phyloP scores from a whole-genome alignment of 768 basidiomycete genomes.

The Rhizopogon vulgaris region DNA sequence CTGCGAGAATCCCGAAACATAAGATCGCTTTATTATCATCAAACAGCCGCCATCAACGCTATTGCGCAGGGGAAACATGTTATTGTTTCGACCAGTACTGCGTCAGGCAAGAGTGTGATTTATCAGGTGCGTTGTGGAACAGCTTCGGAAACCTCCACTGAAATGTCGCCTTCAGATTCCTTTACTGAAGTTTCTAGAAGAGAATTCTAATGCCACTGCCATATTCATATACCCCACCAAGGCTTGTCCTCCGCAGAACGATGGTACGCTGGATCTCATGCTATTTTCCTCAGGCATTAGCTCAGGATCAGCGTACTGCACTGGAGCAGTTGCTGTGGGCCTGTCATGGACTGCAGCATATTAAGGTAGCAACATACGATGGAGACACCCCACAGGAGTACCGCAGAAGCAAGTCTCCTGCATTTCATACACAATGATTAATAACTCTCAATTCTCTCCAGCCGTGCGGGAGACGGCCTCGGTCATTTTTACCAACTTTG shows the following conservation, averaged over 20 bases:
- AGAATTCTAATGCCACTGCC: conserved; percentile 55
- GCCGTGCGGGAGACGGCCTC: conserved; percentile 69
- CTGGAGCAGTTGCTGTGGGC: conserved; percentile 59
- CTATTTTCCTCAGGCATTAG: conserved; percentile 54
- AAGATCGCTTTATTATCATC: conserved; percentile 57
- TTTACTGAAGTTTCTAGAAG: conserved; percentile 57
- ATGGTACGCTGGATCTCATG: not conserved
- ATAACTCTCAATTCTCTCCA: conserved; percentile 15
- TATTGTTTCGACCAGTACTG: conserved; percentile 86
- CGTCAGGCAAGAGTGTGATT: conserved; percentile 84
- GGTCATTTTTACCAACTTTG: conserved; percentile 87
- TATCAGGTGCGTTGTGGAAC: conserved; percentile 56
- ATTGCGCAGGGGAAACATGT: conserved; percentile 57
- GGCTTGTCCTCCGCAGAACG: conserved; percentile 25
- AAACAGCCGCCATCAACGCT: conserved; percentile 65
- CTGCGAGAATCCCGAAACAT: conserved; percentile 57
- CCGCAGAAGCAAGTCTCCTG: conserved; percentile 42
- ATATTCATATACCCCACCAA: conserved; percentile 90
- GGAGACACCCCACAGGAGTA: conserved; percentile 77
- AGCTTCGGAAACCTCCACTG: not conserved
- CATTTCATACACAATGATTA: not conserved
- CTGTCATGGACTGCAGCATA: conserved; percentile 56
- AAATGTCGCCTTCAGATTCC: conserved; percentile 48
- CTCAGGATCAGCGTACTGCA: conserved; percentile 78
- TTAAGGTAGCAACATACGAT: conserved; percentile 75